Base-by-base conservation (phyloP, 139 green algal species). In the Tetratostichococcus sp. region DNA sequence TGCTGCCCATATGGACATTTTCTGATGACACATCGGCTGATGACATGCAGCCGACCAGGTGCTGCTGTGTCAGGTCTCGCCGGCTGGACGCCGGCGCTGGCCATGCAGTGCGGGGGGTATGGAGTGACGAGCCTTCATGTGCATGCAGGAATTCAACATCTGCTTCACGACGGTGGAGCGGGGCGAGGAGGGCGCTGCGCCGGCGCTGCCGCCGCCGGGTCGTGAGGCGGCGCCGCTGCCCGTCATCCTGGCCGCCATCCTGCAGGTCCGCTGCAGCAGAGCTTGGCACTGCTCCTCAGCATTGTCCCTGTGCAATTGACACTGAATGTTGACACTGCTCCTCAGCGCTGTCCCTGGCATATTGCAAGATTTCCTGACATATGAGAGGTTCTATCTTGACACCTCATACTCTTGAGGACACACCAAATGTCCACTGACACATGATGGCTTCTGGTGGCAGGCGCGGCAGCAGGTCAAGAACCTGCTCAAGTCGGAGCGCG, bases 101-200 rank as follows among this genome's bases (percentile, higher is more conserved):
- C 31, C 4, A 28, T 42, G 66, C 6, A n/a, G 21, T 25, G 26
- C 26, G 28, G 19, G 39, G 28, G 14, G 5, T 16, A 4, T 65
- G 14, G n/a, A 14, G 14, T 77, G 72, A 28, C 72, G 17, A 71
- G 28, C 6, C 75, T 31, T 66, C 19, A 28, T 1, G 4, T 0
- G 25, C 31, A 22, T 50, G 72, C 82, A 93, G 83, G 95, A 98
- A 84, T 99, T 96, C 89, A 98, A 98, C 89, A 98, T 99, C 78
- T 99, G 95, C 86, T 99, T 98, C 89, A 99, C 95, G 34, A 99
- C 96, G 0, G 95, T 99, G 50, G 72, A 81, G 35, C 86, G 89
- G 0, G 82, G 86, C 17, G 59, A 82, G 28, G 82, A 83, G 67
- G 86, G 82, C 70, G 75, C 33, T 2, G 32, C 5, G 50, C 50